These are phyloP conservation scores for Lasiodiplodia gonubiensis DNA, from an alignment of 2,329 filamentous ascomycete species.

Conservation along the genomic window DNA sequence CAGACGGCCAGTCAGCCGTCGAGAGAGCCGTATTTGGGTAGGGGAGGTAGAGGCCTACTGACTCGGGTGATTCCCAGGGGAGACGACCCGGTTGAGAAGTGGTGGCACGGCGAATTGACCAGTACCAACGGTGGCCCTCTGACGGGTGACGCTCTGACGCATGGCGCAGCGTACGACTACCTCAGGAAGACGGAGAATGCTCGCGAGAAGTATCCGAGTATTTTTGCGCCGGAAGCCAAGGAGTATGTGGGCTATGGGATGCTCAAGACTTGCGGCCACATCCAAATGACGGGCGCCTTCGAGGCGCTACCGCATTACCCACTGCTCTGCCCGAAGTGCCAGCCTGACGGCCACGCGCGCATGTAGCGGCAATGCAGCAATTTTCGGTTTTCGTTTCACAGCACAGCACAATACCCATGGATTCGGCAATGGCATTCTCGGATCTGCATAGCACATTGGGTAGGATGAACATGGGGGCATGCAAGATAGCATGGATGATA, in stretches of 20 bases:
- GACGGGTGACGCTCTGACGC: constrained; percentile 12
- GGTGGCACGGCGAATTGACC: background rate
- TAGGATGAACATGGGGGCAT: background rate
- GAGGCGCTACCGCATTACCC: constrained; percentile 24
- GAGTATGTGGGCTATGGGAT: background rate
- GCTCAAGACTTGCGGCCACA: constrained; percentile 2
- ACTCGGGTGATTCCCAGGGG: background rate
- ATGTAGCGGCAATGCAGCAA: background rate
- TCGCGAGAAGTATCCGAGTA: background rate
- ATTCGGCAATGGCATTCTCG: background rate
- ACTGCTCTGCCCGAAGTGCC: constrained; percentile 4
- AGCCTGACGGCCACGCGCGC: constrained; percentile 6
- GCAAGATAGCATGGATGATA: background rate
- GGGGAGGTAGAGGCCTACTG: background rate
- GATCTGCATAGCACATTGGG: background rate
- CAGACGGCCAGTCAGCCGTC: background rate
- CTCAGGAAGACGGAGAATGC: background rate
- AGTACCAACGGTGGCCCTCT: constrained; percentile 18
- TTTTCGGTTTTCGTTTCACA: background rate
- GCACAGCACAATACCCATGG: constrained; percentile 1
- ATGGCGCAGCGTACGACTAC: constrained; percentile 4
- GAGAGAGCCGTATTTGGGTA: background rate
- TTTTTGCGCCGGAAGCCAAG: background rate
- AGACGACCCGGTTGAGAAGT: background rate
- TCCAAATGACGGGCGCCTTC: background rate